Base-by-base conservation (phyloP, 164 flowering plant species). In the Warburgia ugandensis region DNA sequence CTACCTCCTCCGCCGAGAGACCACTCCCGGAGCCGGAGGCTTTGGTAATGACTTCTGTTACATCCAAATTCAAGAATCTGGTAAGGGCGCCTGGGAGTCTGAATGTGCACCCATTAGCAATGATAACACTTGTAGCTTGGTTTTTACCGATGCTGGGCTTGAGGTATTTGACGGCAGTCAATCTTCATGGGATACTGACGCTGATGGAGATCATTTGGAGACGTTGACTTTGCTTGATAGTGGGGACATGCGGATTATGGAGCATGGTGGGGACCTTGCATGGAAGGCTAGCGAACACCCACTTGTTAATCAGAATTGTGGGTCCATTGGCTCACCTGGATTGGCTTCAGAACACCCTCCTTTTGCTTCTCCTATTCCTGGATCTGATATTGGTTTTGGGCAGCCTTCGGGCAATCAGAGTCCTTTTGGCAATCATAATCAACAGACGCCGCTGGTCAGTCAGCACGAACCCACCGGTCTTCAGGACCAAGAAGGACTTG, bases 211-310 rank as follows among this genome's bases (percentile, higher is more conserved):
- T 1, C 26, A 49, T 14, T 45, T 71, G 50, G 62, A 66, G 64
- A 61, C 62, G 13, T 19, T 74, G 54, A 69, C 48, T 20, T 43
- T 74, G 65, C 41, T 71, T 16, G 78, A 74, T 46, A 50, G 20
- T 20, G 78, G 78, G 1, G 73, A 74, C 26, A 63, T 71, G 69
- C 62, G 52, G 60, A 68, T 74, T 11, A 63, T 67, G 14, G 73
- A 68, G n/a, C 37, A 62, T 30, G 61, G 54, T 5, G 78, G 73
- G 6, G 62, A 68, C 11, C 61, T 63, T 5, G 54, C 37, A 5
- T 71, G 78, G 78, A 66, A 52, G 58, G 73, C 71, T 0, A 71
- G 69, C 11, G 75, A 71, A 27, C 50, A 63, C 47, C 71, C 69
- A 1, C 32, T 35, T 11, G 50, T 29, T 11, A 66, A 63, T 45